These are phyloP conservation scores for Colletotrichum sp. DNA, from an alignment of 2,329 filamentous ascomycete species.

Conservation along the genomic window DNA sequence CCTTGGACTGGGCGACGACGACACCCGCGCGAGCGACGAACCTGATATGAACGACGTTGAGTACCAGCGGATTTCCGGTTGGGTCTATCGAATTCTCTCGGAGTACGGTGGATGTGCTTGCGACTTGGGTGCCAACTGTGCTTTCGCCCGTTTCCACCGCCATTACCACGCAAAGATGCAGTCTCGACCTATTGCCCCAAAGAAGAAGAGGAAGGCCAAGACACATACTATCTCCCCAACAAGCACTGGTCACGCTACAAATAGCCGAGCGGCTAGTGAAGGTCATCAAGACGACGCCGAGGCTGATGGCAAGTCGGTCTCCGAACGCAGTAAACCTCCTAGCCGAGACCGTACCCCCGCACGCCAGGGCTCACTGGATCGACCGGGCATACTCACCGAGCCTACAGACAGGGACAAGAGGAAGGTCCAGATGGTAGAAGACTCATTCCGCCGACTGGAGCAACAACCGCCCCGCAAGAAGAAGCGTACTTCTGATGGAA, in stretches of 20 bases:
- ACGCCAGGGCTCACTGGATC: slow-evolving; percentile 64
- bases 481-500: slow-evolving; percentile 65
- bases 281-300: slow-evolving; percentile 62
- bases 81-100: slow-evolving; percentile 73
- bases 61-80: slow-evolving; percentile 64
- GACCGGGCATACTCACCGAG: slow-evolving; percentile 65
- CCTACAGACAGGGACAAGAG: slow-evolving; percentile 71
- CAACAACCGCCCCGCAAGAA: slow-evolving; percentile 64
- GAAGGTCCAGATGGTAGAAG: slow-evolving; percentile 70
- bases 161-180: slow-evolving; percentile 57
- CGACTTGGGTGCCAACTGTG: slow-evolving; percentile 65
- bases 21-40: slow-evolving; percentile 50
- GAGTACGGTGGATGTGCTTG: slow-evolving; percentile 85
- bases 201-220: slow-evolving; percentile 61
- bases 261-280: slow-evolving; percentile 69
- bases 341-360: slow-evolving; percentile 70
- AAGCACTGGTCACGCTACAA: slow-evolving; percentile 65
- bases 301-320: slow-evolving; percentile 54
- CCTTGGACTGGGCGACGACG: slow-evolving; percentile 68
- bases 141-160: slow-evolving; percentile 67
- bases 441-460: slow-evolving; percentile 67
- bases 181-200: slow-evolving; percentile 45
- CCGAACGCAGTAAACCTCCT: slow-evolving; percentile 66
- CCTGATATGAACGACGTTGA: slow-evolving; percentile 64
- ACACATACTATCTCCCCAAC: slow-evolving; percentile 63